Percentiles rank a stretch among this genome's conserved stretches.
These are phyloP conservation scores for Eucalyptus victrix DNA, from an alignment of 345 rosid genomes.

Conservation along the genomic window DNA sequence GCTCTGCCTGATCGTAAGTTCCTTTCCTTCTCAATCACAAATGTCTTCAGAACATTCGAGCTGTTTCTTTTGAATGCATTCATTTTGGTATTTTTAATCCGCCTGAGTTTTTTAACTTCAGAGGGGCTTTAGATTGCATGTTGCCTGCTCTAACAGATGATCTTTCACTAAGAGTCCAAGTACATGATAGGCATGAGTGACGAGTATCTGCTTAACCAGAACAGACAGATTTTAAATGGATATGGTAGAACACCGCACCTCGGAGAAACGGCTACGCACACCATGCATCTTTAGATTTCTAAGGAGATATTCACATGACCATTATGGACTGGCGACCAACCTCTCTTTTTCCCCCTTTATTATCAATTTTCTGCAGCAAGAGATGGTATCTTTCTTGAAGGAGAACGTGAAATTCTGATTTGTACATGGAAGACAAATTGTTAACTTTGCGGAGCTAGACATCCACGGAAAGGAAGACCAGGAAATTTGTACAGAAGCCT, in stretches of 20 bases:
- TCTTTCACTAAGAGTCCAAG: background rate
- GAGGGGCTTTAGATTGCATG: background rate
- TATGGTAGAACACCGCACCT: background rate
- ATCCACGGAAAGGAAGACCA: background rate
- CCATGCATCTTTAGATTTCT: background rate
- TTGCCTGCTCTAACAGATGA: background rate
- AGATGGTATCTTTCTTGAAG: slow-evolving; percentile 62
- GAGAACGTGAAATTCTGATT: slow-evolving; percentile 52
- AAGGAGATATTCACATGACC: background rate
- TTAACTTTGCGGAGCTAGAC: background rate
- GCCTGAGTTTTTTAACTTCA: background rate
- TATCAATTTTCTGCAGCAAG: slow-evolving; percentile 55
- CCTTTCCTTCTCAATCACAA: background rate
- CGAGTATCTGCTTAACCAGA: background rate
- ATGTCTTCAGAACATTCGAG: background rate
- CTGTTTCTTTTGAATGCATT: background rate
- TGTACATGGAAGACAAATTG: background rate
- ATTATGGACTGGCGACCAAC: background rate
- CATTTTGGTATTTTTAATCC: background rate
- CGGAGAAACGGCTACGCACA: background rate
- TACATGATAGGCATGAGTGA: background rate
- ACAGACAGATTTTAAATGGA: background rate
- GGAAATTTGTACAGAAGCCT: background rate
- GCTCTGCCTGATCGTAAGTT: slow-evolving; percentile 64
- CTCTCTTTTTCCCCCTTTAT: background rate